These are phyloP conservation scores for Neurospora sp. DNA, from an alignment of 495 filamentous ascomycete genomes.

Conservation along the genomic window DNA sequence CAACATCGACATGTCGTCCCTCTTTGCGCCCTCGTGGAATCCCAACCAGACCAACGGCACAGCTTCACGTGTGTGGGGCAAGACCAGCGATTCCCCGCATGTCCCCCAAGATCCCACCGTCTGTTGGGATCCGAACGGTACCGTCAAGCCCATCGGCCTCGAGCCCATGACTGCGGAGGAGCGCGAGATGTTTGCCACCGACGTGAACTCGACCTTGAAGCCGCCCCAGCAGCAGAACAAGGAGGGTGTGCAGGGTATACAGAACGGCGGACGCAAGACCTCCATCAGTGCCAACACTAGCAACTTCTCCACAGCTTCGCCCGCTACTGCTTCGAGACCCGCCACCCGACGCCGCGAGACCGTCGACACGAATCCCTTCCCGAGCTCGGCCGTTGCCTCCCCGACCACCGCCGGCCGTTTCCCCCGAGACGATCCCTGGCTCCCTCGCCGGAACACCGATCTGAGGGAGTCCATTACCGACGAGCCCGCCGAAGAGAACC, in stretches of 20 bases:
- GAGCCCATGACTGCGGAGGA: conserved; percentile 74
- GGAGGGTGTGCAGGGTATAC: conserved; percentile 40
- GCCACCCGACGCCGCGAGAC: conserved; percentile 74
- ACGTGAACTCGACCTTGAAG: conserved; percentile 90
- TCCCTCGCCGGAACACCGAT: conserved; percentile 65
- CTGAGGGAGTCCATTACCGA: conserved; percentile 37
- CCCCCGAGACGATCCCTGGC: conserved; percentile 42
- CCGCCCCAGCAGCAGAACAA: conserved; percentile 63
- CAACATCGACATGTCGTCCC: conserved; percentile 51
- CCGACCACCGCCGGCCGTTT: conserved; percentile 41
- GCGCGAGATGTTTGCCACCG: conserved; percentile 70
- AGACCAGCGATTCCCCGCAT: conserved; percentile 57
- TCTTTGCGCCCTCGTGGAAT: conserved; percentile 69
- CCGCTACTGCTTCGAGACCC: conserved; percentile 57
- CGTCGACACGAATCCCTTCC: conserved; percentile 65
- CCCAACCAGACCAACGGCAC: conserved; percentile 55
- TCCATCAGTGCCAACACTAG: conserved; percentile 54
- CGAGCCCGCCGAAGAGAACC: conserved; percentile 35
- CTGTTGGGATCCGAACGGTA: conserved; percentile 84
- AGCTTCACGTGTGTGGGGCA: conserved; percentile 63
- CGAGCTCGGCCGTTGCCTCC: conserved; percentile 37
- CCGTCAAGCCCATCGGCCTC: conserved; percentile 60
- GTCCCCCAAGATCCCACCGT: conserved; percentile 45
- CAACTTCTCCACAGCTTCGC: conserved; percentile 44
- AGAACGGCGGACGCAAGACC: conserved; percentile 53